A percentile compares a stretch with the other conserved stretches of the same genome.
Conservation (phyloP, 225 moss, liverwort and hornwort genomes). For the Antitrichia curtipendula region DNA sequence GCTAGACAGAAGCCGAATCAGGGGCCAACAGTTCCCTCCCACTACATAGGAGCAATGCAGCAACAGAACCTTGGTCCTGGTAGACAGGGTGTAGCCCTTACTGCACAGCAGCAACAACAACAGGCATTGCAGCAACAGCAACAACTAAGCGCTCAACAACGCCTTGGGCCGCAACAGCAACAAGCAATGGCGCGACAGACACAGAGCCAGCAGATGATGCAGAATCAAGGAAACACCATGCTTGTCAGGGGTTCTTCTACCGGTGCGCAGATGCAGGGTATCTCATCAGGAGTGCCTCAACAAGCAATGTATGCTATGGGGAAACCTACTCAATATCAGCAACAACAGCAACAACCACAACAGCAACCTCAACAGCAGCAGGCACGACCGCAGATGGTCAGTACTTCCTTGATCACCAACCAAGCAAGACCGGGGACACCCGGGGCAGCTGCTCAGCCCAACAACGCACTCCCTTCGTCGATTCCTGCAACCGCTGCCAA, state of each 20-base stretch:
- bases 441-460: slow-evolving; percentile 39
- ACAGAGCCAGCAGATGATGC: slow-evolving; percentile 18
- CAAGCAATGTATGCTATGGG: slow-evolving; percentile 12
- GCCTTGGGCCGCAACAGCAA: slow-evolving; percentile 29
- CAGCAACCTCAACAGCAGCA: slow-evolving; percentile 20
- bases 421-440: slow-evolving; percentile 59
- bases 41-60: slow-evolving; percentile 26
- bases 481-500: slow-evolving; percentile 12
- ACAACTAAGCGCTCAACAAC: slow-evolving; percentile 24
- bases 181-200: slow-evolving; percentile 28
- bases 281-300: slow-evolving; percentile 17
- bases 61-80: slow-evolving; percentile 37
- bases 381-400: slow-evolving; percentile 16
- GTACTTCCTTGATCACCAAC: slow-evolving; percentile 2
- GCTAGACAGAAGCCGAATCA: slow-evolving; percentile 58
- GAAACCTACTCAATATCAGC: slow-evolving; percentile 34
- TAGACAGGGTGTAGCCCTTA: slow-evolving; percentile 23
- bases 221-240: slow-evolving; percentile 15
- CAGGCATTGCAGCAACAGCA: slow-evolving; percentile 35
- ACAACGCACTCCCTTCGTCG: slow-evolving; percentile 6
- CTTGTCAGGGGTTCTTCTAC: slow-evolving; percentile 17
- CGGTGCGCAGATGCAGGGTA: slow-evolving; percentile 32
- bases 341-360: slow-evolving; percentile 15
- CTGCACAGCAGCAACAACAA: slow-evolving; percentile 20
- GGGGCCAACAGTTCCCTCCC: slow-evolving; percentile 36